A percentile compares a stretch with the other conserved stretches of the same genome.
These are phyloP conservation scores for Endocarpon pusillum DNA, from an alignment of 495 filamentous ascomycete species.

Conservation along the genomic window DNA sequence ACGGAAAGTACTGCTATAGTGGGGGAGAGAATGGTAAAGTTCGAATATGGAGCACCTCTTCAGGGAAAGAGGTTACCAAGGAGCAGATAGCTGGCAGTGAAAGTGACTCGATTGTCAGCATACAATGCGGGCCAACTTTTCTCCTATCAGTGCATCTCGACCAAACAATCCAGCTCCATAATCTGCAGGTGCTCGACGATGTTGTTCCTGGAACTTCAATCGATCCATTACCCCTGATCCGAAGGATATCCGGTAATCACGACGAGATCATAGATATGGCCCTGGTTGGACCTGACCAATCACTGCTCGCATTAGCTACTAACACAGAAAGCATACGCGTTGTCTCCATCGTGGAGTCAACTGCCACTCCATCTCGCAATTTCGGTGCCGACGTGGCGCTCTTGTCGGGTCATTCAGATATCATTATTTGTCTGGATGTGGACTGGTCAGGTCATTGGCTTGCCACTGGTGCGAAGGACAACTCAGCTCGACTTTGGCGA, in stretches of 20 bases:
- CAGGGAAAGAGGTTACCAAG: slow-evolving; percentile 59
- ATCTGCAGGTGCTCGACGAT: slow-evolving; percentile 24
- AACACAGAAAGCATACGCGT: slow-evolving; percentile 89
- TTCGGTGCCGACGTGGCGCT: slow-evolving; percentile 77
- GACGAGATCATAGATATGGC: slow-evolving; percentile 92
- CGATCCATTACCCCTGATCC: slow-evolving; percentile 33
- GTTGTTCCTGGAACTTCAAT: slow-evolving; percentile 22
- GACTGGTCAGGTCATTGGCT: slow-evolving; percentile 97
- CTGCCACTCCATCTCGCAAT: slow-evolving; percentile 19
- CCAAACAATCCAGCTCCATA: slow-evolving; percentile 67
- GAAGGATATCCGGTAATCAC: slow-evolving; percentile 84
- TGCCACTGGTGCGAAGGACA: slow-evolving; percentile 90
- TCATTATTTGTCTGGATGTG: slow-evolving; percentile 83
- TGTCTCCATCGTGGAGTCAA: slow-evolving; percentile 44
- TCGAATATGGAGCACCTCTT: slow-evolving; percentile 63
- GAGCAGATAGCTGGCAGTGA: slow-evolving; percentile 51
- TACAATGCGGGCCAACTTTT: slow-evolving; percentile 44
- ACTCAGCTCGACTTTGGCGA: slow-evolving; percentile 80
- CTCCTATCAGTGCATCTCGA: slow-evolving; percentile 77
- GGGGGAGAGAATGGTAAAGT: slow-evolving; percentile 74
- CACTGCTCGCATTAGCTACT: slow-evolving; percentile 75
- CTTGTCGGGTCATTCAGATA: slow-evolving; percentile 80
- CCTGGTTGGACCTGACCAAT: slow-evolving; percentile 62
- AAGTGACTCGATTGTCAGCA: slow-evolving; percentile 57
- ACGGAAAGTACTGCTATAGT: slow-evolving; percentile 54